Evolutionary conservation across 257 asterid species (phyloP), one percentile per base, ranked within the genome.

Genomic region (Solanum megistacrolobum): DNA sequence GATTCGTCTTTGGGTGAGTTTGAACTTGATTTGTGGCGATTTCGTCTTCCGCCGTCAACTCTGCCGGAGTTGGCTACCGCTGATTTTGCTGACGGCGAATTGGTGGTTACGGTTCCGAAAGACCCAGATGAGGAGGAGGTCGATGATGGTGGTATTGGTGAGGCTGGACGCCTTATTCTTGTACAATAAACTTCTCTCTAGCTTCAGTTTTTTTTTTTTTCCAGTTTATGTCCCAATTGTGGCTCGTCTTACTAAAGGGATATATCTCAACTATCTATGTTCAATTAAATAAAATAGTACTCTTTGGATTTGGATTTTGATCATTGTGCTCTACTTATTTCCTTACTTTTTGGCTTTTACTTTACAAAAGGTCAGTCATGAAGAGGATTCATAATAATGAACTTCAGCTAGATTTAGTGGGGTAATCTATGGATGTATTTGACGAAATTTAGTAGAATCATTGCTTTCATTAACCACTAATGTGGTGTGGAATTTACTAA

Each of bases 11-110:
- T 93, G 21, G 92, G 89, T 12, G 98, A 92, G 13, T 87, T 96
- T 74, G 98, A 91, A 91, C 93, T 96, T 79, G 96, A 94, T 86
- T 21, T 93, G 86, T 96, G 98, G 98, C 93, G 98, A 90, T 94
- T 94, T 34, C 94, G 98, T 46, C 95, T 96, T 38, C 98, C 98
- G 31, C 91, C 89, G 7, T 91, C 92, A 46, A 93, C 96, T 3
- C 91, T 84, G n/a, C 96, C 98, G 86, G 96, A 93, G 91, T 89
- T 94, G 86, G 98, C 94, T 34, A 91, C 93, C 4, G 97, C 96
- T 20, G 92, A 89, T 7, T 94, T 92, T 69, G 85, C 86, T 7
- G 95, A 92, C 86, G 98, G 98, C 12, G 98, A 94, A 83, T 93
- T 96, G 89, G 92, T 94, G 73, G 94, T 96, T 34, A 94, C 92